These are phyloP conservation scores for Aspergillus campestris DNA, from an alignment of 495 filamentous ascomycete species.

Conservation along the genomic window DNA sequence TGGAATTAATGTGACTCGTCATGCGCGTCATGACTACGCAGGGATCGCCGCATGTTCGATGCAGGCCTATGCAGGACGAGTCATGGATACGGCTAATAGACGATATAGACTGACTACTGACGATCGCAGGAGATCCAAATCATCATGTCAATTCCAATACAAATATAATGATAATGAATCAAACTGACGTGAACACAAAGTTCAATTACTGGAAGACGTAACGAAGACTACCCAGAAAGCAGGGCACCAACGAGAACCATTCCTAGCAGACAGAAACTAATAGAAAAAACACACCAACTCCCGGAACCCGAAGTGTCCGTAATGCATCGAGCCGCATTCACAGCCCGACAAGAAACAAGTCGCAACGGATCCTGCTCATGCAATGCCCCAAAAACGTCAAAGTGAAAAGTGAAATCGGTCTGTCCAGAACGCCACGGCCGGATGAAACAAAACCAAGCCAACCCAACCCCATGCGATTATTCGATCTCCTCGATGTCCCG, in stretches of 20 bases:
- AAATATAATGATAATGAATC: no score
- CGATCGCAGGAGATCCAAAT: no score
- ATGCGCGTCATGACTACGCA: no score
- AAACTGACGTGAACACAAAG: no score
- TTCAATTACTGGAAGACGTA: no score
- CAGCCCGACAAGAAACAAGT: constrained; percentile 8
- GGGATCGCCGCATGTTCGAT: no score
- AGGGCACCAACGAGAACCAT: no score
- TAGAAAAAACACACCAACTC: constrained; percentile 18
- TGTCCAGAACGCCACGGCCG: constrained; percentile 4
- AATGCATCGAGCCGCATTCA: constrained; percentile 20
- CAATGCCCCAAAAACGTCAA: constrained; percentile 16
- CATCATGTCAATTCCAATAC: no score
- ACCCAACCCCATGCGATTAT: constrained; percentile 7
- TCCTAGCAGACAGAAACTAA: background rate
- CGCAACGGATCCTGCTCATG: constrained; percentile 11
- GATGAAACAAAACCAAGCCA: background rate
- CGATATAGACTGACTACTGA: background rate
- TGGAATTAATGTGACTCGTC: constrained; percentile 7
- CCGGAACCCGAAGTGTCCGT: constrained; percentile 16
- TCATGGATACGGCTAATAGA: background rate
- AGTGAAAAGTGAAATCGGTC: background rate
- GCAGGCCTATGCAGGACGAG: no score
- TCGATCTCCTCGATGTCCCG: constrained; percentile 52
- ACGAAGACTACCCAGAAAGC: no score